phyloP scores from a whole-genome alignment of 495 filamentous ascomycete genomes.

The Penicillium flavigenum region DNA sequence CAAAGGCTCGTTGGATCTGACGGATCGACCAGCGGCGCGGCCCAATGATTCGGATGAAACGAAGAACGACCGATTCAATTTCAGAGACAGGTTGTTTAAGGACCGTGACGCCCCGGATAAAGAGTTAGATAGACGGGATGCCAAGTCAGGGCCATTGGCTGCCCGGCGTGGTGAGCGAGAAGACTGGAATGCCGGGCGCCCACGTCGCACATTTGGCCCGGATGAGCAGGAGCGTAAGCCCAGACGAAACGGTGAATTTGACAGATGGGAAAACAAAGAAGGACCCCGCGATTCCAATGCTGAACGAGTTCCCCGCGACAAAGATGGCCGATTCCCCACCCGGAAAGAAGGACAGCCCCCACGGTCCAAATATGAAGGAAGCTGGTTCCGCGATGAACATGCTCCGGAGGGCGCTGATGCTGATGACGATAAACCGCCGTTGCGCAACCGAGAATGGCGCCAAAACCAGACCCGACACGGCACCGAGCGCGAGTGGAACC shows the following conservation, averaged over 20 bases:
- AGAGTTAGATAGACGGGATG: conserved; percentile 45
- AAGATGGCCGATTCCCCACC: conserved; percentile 47
- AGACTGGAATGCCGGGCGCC: conserved; percentile 58
- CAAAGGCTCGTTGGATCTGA: conserved; percentile 54
- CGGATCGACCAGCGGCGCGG: conserved; percentile 42
- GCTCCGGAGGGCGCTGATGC: conserved; percentile 55
- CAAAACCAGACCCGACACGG: conserved; percentile 60
- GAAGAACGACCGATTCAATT: conserved; percentile 61
- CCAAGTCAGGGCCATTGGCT: conserved; percentile 37
- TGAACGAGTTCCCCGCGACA: conserved; percentile 41
- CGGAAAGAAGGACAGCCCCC: conserved; percentile 48
- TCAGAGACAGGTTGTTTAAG: conserved; percentile 55
- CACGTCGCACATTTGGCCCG: conserved; percentile 50
- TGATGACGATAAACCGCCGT: conserved; percentile 52
- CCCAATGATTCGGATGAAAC: conserved; percentile 48
- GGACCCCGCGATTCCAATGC: conserved; percentile 50
- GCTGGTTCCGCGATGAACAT: conserved; percentile 56
- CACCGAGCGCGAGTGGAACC: conserved; percentile 63
- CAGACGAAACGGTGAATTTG: conserved; percentile 64
- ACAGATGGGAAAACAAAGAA: conserved; percentile 49
- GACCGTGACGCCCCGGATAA: conserved; percentile 48
- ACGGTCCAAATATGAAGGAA: conserved; percentile 53
- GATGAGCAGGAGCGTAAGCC: conserved; percentile 56
- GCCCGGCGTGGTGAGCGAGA: conserved; percentile 53
- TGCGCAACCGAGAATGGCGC: conserved; percentile 65